A percentile compares a stretch with the other conserved stretches of the same genome.
Conservation (phyloP, 768 basidiomycete genomes). For the Daedaleopsis sinensis region DNA sequence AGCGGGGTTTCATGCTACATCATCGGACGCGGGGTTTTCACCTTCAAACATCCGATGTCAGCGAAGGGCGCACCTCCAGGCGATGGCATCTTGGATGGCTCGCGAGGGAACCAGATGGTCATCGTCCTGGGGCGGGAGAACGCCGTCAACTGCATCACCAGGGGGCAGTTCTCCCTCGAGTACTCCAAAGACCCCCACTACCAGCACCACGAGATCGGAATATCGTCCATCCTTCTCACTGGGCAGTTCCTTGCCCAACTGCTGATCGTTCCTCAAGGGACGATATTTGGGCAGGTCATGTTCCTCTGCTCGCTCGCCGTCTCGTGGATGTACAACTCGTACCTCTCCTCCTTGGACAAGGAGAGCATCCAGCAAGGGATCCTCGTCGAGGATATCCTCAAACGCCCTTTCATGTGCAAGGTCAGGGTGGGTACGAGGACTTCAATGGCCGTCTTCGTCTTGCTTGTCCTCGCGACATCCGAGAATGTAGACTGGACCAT, state of each 20-base stretch:
- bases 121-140: constrained; percentile 5
- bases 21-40: constrained; percentile 2
- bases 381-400: constrained; percentile 1
- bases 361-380: constrained; percentile 10
- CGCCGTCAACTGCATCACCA: constrained; percentile 9
- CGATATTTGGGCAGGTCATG: constrained; percentile 15
- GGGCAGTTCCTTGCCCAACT: constrained; percentile 14
- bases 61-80: constrained; percentile 1
- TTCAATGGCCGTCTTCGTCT: neutral
- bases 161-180: constrained; percentile 8
- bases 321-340: constrained; percentile 19
- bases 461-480: neutral
- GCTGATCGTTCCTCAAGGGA: constrained; percentile 12
- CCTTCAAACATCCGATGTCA: constrained; percentile 4
- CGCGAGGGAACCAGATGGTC: neutral
- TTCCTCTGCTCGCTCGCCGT: constrained; percentile 13
- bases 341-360: constrained; percentile 13
- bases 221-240: constrained; percentile 8
- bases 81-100: constrained; percentile 9
- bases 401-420: neutral
- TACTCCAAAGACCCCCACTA: neutral
- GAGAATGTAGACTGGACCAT: neutral
- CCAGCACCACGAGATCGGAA: constrained; percentile 3
- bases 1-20: constrained; percentile 9
- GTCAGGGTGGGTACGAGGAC: constrained; percentile 5